Evolutionary conservation across 208 protist species (phyloP).

Genomic region (Wallacemonas sp.): DNA sequence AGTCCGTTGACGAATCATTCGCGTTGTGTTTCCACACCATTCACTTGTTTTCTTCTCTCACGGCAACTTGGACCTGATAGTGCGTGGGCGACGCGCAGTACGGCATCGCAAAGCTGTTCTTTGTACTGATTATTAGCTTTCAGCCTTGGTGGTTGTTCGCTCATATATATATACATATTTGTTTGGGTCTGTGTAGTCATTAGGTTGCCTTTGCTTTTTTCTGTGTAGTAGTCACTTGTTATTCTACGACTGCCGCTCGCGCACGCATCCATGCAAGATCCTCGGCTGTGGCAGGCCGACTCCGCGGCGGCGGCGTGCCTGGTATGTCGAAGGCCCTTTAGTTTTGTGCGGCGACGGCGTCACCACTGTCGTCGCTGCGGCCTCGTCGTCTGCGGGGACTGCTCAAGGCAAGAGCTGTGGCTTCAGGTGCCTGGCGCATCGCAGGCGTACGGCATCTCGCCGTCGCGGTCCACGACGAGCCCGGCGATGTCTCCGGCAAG

Average conservation of each 20-base stretch:
- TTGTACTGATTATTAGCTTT: background rate
- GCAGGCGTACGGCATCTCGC: background rate
- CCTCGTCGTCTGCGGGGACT: slow-evolving; percentile 29
- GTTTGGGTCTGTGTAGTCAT: background rate
- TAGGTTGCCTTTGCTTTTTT: slow-evolving; percentile 14
- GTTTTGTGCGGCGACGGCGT: slow-evolving; percentile 27
- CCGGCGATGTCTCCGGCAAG: background rate
- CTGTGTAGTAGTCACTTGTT: background rate
- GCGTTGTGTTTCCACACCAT: too few relatives aligned
- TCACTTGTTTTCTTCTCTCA: too few relatives aligned
- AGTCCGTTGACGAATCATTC: too few relatives aligned
- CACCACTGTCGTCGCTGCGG: slow-evolving; percentile 62
- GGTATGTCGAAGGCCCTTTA: slow-evolving; percentile 20
- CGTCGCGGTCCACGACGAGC: background rate
- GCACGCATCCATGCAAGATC: slow-evolving; percentile 34
- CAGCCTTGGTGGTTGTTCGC: background rate
- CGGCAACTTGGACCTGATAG: too few relatives aligned
- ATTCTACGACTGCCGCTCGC: background rate
- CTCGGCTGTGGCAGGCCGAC: slow-evolving; percentile 26
- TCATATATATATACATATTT: slow-evolving; percentile 12
- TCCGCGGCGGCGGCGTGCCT: slow-evolving; percentile 11
- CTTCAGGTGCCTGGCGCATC: slow-evolving; percentile 9
- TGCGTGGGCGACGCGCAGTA: too few relatives aligned
- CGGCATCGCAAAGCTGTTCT: too few relatives aligned
- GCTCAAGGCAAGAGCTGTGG: slow-evolving; percentile 32